Evolutionary conservation across 2,329 filamentous ascomycete genomes (phyloP), one percentile per base, ranked within the genome.

Genomic region (Penicillium frequentans): DNA sequence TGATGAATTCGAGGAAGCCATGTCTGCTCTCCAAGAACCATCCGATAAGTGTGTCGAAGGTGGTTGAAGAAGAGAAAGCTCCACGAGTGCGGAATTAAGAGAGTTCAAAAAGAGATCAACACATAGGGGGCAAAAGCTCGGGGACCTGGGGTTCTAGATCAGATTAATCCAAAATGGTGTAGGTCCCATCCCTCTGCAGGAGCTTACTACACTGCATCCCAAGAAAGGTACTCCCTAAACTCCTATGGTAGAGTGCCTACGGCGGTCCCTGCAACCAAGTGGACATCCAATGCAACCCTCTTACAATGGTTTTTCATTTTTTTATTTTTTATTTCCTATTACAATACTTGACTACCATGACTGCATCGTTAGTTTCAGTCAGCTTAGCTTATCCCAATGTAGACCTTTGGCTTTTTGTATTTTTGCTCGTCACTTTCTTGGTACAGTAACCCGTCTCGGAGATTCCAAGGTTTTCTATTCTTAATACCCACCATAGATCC

Each of bases 11-110:
- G 60, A 60, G 44, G 59, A 59, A 56, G 57, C 58, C 68, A 72
- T 72, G 55, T 63, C 64, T 66, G 60, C 64, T 61, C 63, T 59
- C 59, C 48, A 61, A 56, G 46, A 63, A 65, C 61, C 62, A 63
- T 62, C 55, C 43, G 62, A 26, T 49, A 29, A 29, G 31, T 55
- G 53, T 57, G 52, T 48, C 31, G 46, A 56, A 60, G 58, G 54
- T 64, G 56, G 57, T 52, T 58, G 47, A 50, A 57, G 53, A 60
- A 57, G 45, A 54, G 51, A 46, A 46, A 57, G 56, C 45, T 52
- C 52, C 56, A 62, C 54, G 57, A 58, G 47, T 57, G 23, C 54
- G 27, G 55, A 29, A 46, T 24, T 52, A 31, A 59, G 49, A 55
- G 35, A 31, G 50, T 42, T 53, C 27, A 33, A 48, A 42, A 49